Evolutionary conservation across 495 filamentous ascomycete species (phyloP).

Genomic region (Aspergillus sparsus): DNA sequence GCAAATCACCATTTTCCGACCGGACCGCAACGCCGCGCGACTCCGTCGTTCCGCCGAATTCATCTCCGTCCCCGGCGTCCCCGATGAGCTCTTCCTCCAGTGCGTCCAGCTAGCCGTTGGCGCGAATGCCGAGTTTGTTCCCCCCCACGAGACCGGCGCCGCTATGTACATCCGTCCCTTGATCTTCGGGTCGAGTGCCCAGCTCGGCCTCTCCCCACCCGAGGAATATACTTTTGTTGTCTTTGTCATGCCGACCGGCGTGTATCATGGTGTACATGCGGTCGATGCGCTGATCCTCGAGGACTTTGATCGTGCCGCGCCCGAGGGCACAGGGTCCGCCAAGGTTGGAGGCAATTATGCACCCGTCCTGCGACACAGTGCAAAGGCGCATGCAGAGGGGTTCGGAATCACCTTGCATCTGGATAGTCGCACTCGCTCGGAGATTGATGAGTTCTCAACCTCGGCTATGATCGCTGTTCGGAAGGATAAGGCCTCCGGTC

Average conservation of each 20-base stretch:
- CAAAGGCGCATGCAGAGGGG: conserved; percentile 67
- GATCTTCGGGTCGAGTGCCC: conserved; percentile 79
- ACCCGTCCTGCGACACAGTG: conserved; percentile 76
- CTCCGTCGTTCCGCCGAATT: conserved; percentile 75
- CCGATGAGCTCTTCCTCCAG: conserved; percentile 68
- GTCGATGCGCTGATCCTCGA: conserved; percentile 77
- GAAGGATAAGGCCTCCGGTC: conserved; percentile 49
- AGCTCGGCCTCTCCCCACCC: conserved; percentile 77
- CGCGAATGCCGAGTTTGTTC: conserved; percentile 84
- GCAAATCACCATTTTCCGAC: conserved; percentile 77
- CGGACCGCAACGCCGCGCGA: conserved; percentile 74
- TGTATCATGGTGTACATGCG: conserved; percentile 83
- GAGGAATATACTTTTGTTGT: conserved; percentile 89
- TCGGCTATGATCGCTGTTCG: conserved; percentile 79
- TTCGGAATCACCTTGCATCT: conserved; percentile 87
- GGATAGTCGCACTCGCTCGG: conserved; percentile 74
- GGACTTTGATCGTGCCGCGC: conserved; percentile 60
- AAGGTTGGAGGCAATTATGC: conserved; percentile 65
- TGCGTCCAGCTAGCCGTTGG: conserved; percentile 77
- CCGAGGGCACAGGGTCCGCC: conserved; percentile 53
- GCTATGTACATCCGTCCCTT: conserved; percentile 88
- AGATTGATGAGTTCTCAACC: conserved; percentile 90
- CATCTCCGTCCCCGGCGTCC: conserved; percentile 76
- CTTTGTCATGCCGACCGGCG: conserved; percentile 81
- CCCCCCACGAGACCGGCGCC: conserved; percentile 78